These are phyloP conservation scores for Aspergillus nanangensis DNA, from an alignment of 495 filamentous ascomycete genomes.

Conservation along the genomic window DNA sequence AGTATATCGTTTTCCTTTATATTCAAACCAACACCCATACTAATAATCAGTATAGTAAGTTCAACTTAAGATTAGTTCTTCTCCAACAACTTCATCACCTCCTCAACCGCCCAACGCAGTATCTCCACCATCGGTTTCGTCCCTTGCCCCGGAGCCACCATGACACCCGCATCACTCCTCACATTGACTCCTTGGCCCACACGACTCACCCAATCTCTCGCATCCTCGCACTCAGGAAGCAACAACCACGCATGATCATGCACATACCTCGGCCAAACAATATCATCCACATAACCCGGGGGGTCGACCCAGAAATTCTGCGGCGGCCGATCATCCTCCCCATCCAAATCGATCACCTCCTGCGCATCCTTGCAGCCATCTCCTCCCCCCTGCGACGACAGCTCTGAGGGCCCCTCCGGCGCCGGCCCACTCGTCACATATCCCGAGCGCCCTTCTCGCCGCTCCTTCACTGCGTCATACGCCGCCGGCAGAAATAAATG, in stretches of 20 bases:
- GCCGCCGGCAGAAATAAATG: constrained; percentile 69
- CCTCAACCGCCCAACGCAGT: constrained; percentile 42
- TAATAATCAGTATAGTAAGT: no score
- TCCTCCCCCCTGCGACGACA: constrained; percentile 4
- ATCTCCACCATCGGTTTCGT: constrained; percentile 27
- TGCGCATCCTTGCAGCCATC: not conserved
- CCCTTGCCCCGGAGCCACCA: constrained; percentile 35
- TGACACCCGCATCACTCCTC: constrained; percentile 32
- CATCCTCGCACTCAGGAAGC: constrained; percentile 51
- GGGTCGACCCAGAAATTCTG: constrained; percentile 93
- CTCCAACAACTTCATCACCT: constrained; percentile 27
- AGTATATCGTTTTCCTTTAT: no score
- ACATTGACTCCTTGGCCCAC: constrained; percentile 31
- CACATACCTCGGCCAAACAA: constrained; percentile 95
- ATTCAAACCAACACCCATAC: no score
- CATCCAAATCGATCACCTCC: constrained; percentile 29
- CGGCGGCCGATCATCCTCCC: constrained; percentile 37
- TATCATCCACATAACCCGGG: constrained; percentile 85
- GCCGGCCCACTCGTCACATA: constrained; percentile 74
- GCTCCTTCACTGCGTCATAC: constrained; percentile 52
- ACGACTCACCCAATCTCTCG: constrained; percentile 22
- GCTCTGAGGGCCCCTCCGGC: no score
- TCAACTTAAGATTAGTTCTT: no score
- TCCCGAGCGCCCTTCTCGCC: constrained; percentile 69
- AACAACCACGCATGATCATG: constrained; percentile 74